Evolutionary conservation across 225 moss, liverwort and hornwort genomes (phyloP), one percentile per base, ranked within the genome.

Genomic region (Ulota crispa): DNA sequence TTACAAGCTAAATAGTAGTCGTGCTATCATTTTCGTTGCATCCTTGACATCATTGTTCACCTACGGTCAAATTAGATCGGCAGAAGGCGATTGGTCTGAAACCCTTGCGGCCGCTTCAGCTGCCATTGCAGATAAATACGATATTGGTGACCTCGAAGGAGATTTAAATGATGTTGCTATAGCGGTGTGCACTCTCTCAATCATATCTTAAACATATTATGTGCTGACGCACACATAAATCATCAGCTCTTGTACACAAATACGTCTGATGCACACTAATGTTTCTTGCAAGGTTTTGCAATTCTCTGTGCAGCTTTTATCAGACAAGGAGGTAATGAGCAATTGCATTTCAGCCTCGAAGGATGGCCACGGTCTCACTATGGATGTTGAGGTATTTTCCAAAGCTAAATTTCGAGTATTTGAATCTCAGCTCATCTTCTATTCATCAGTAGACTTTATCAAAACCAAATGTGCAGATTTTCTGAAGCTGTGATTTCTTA

Each of bases 51-150:
- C 11, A 42, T 37, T 65, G 56, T 67, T 76, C 82, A 96, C 89
- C 68, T 98, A 90, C 28, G 95, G 94, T 72, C 85, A 84, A 61
- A 84, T 98, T 55, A 88, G 95, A 83, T 83, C 81, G 36, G 89
- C 87, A 10, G 95, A 98, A 76, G 83, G 90, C 13, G 89, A 93
- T 74, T 92, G 91, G 80, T 89, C 94, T 8, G 95, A 98, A 81
- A 85, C 87, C 10, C 87, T 98, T 26, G 18, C 16, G 1, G 74
- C 79, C 23, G 85, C 92, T 84, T 84, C 88, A 30, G 61, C 85
- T 37, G 80, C 87, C 27, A 86, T 95, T 1, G 24, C 84, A 45
- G 93, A 98, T 18, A 89, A 78, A 80, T 98, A 91, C 31, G 87
- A 90, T 37, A 64, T 52, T 71, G 91, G 88, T 86, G 95, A 98